Base-by-base conservation (phyloP, 2,329 filamentous ascomycete species). In the Sphaerostilbella broomeana region DNA sequence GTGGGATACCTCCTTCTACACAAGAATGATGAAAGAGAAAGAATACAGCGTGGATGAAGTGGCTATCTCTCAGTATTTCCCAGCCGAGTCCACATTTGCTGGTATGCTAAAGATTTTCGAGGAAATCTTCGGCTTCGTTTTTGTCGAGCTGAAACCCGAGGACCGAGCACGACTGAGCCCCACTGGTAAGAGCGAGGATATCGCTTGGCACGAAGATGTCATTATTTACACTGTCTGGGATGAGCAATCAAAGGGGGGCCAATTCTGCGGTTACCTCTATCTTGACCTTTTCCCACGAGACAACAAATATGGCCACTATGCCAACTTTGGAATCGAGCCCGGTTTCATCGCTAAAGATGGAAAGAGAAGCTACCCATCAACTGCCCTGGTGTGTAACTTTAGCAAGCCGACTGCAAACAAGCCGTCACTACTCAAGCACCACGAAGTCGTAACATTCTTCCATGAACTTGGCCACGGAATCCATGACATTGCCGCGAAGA, bases 51-150 rank as follows among this genome's bases (percentile, higher is more conserved):
- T 92, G 31, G 84, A 90, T 47, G 84, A 90, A 59, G 77, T 81
- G 51, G 77, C 81, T 56, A 85, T 92, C 53, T 79, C 86, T 8
- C 83, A 92, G 62, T 92, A 89, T 63, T 92, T 92, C 65, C 86
- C 86, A 4, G 70, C 90, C 6, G 71, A 79, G 44, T 75, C 77
- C 11, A 87, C 84, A 0, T 80, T 92, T 35, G 71, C 73, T 19
- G 81, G 79, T 41, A 90, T 94, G 86, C 69, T 92, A 33, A 73
- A 79, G 51, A 90, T 90, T 52, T 92, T 92, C 48, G 84, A 92
- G 62, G 73, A 86, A 57, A 70, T 92, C 5, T 87, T 94, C 49
- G 86, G 86, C 12, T 70, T 94, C 24, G 76, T 78, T 5, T 92
- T 92, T 52, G 76, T 89, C 12, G 75, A 89, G 63, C 68, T 92